Percentiles rank a stretch among this genome's conserved stretches.
These are phyloP conservation scores for Collybia sordida DNA, from an alignment of 768 basidiomycete species.

Conservation along the genomic window DNA sequence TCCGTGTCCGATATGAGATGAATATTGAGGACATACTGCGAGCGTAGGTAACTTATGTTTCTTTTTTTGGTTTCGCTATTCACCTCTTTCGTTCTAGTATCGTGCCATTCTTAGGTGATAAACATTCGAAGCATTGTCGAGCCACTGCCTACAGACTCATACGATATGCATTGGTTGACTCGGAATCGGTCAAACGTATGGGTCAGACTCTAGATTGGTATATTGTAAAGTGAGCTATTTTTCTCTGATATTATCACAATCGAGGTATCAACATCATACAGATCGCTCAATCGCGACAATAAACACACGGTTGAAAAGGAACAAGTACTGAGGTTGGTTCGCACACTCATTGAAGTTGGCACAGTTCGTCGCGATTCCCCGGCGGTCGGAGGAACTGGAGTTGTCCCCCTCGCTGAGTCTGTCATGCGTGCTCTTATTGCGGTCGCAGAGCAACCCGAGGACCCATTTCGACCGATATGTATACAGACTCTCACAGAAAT, in stretches of 20 bases:
- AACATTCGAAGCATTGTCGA: slow-evolving; percentile 67
- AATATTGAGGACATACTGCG: slow-evolving; percentile 68
- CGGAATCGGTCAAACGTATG: slow-evolving; percentile 65
- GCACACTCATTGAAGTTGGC: slow-evolving; percentile 77
- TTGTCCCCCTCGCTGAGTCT: slow-evolving; percentile 66
- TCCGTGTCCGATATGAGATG: slow-evolving; percentile 77
- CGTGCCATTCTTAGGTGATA: slow-evolving; percentile 78
- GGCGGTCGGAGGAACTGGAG: slow-evolving; percentile 39
- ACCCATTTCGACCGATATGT: slow-evolving; percentile 79
- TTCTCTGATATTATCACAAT: neutral
- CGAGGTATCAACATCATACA: slow-evolving; percentile 25
- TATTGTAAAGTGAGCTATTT: slow-evolving; percentile 71
- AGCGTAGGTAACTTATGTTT: slow-evolving; percentile 49
- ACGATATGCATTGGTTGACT: slow-evolving; percentile 74
- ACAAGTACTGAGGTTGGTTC: slow-evolving; percentile 88
- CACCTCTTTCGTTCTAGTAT: slow-evolving; percentile 49
- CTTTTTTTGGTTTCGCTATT: neutral
- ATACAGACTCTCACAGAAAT: slow-evolving; percentile 91
- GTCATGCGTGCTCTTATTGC: slow-evolving; percentile 90
- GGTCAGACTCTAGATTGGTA: slow-evolving; percentile 77
- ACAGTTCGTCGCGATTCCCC: slow-evolving; percentile 52
- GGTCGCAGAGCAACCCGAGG: slow-evolving; percentile 90
- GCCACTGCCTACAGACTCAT: slow-evolving; percentile 84
- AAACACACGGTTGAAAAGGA: slow-evolving; percentile 85
- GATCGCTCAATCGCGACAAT: slow-evolving; percentile 83